Conservation (phyloP, 345 rosid genomes). For the Euphorbia pulcherrima region DNA sequence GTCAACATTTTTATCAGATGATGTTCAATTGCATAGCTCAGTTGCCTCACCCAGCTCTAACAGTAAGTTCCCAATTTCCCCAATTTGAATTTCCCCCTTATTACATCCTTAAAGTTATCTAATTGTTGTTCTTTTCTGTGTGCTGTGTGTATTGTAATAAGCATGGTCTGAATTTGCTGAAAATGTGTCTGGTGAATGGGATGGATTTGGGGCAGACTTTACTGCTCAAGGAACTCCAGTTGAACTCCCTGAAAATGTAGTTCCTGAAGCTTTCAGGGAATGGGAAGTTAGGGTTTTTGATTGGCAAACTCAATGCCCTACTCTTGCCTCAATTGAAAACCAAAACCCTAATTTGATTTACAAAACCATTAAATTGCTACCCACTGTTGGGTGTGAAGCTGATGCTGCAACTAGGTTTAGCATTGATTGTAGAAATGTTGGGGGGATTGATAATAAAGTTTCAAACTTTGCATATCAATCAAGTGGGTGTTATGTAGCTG, state of each 20-base stretch:
- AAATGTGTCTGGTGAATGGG: constrained; percentile 93
- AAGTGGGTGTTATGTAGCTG: constrained; percentile 69
- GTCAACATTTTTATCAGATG: constrained; percentile 16
- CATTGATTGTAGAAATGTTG: constrained; percentile 48
- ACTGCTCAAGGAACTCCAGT: constrained; percentile 56
- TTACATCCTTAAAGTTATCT: neutral
- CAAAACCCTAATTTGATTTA: constrained; percentile 37
- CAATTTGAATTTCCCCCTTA: constrained; percentile 2
- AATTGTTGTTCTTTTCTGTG: neutral
- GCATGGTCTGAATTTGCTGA: constrained; percentile 73
- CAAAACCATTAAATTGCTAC: constrained; percentile 74
- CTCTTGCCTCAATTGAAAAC: constrained; percentile 54
- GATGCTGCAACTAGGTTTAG: constrained; percentile 82
- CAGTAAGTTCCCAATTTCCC: constrained; percentile 19
- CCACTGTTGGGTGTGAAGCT: constrained; percentile 98
- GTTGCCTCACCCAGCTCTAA: constrained; percentile 8
- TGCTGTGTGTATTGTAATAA: constrained; percentile 1
- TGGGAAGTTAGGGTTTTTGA: constrained; percentile 96
- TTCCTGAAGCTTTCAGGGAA: constrained; percentile 87
- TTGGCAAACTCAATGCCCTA: constrained; percentile 99
- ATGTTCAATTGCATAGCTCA: constrained; percentile 17
- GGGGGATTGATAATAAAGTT: constrained; percentile 29
- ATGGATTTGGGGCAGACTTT: constrained; percentile 90
- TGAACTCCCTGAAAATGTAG: constrained; percentile 79
- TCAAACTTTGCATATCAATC: constrained; percentile 63